phyloP scores from a whole-genome alignment of 2,329 filamentous ascomycete genomes.

The Apiospora pterosperma region DNA sequence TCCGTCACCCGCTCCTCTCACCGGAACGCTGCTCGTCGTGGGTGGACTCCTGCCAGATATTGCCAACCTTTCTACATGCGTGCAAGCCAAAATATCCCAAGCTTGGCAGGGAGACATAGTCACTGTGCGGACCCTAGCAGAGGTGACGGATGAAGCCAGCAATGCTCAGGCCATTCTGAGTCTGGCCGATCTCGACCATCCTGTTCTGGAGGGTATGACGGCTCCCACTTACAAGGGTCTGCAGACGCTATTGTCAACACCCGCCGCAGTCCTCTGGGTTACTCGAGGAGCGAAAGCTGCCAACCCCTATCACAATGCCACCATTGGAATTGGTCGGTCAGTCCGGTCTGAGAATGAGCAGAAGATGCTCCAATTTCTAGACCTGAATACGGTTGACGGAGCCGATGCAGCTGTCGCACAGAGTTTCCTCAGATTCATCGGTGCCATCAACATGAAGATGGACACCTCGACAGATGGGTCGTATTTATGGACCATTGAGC shows the following conservation, averaged over 20 bases:
- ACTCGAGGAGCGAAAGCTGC: not conserved
- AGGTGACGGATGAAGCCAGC: too few relatives aligned
- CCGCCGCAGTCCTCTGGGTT: not conserved
- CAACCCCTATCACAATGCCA: not conserved
- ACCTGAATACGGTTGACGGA: not conserved
- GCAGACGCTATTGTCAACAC: not conserved
- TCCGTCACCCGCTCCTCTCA: too few relatives aligned
- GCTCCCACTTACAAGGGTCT: not conserved
- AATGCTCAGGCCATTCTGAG: not conserved
- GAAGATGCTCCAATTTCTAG: too few relatives aligned
- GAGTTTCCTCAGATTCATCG: not conserved
- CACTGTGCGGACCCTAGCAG: too few relatives aligned
- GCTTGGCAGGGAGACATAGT: too few relatives aligned
- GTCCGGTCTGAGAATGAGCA: not conserved
- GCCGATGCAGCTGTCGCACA: not conserved
- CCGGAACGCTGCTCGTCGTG: too few relatives aligned
- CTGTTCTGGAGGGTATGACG: not conserved
- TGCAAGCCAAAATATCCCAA: too few relatives aligned
- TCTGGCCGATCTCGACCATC: not conserved
- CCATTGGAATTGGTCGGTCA: not conserved
- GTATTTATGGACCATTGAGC: conserved; percentile 3
- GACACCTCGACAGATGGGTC: not conserved
- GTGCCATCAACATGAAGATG: not conserved
- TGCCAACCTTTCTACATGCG: too few relatives aligned
- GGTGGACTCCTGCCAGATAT: too few relatives aligned